Evolutionary conservation across 371 early-diverging fungal species (phyloP).

Genomic region (Rhizopus sp.): DNA sequence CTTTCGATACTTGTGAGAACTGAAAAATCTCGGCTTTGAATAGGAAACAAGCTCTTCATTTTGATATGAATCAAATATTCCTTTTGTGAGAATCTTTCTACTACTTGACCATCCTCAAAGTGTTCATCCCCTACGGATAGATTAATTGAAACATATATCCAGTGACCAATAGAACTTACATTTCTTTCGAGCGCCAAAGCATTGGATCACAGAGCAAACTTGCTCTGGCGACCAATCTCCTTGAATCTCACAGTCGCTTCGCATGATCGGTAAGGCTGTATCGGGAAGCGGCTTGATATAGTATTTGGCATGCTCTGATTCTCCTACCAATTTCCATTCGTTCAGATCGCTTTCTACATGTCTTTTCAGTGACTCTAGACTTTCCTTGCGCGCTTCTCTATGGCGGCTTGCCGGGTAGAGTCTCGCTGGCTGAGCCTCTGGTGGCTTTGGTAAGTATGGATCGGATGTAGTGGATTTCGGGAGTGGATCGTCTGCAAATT

Average conservation of each 20-base stretch:
- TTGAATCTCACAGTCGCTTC: slow-evolving; percentile 48
- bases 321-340: slow-evolving; percentile 50
- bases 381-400: slow-evolving; percentile 32
- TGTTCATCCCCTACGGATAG: slow-evolving; percentile 53
- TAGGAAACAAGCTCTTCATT: slow-evolving; percentile 49
- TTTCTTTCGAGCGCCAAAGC: slow-evolving; percentile 46
- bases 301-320: slow-evolving; percentile 41
- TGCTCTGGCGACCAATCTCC: slow-evolving; percentile 59
- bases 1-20: slow-evolving; percentile 53
- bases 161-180: slow-evolving; percentile 28
- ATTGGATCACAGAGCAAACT: slow-evolving; percentile 50
- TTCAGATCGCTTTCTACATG: slow-evolving; percentile 37
- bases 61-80: slow-evolving; percentile 55
- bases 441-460: slow-evolving; percentile 7
- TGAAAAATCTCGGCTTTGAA: slow-evolving; percentile 56
- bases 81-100: slow-evolving; percentile 58
- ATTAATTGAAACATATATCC: not conserved
- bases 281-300: slow-evolving; percentile 50
- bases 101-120: slow-evolving; percentile 52
- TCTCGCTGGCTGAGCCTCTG: slow-evolving; percentile 10
- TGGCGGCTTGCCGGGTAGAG: slow-evolving; percentile 45
- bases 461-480: slow-evolving; percentile 3
- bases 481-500: slow-evolving; percentile 23
- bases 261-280: slow-evolving; percentile 50
- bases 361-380: slow-evolving; percentile 44